Conservation (phyloP, 352 stramenopile species). For the Globisporangium ultimum region DNA sequence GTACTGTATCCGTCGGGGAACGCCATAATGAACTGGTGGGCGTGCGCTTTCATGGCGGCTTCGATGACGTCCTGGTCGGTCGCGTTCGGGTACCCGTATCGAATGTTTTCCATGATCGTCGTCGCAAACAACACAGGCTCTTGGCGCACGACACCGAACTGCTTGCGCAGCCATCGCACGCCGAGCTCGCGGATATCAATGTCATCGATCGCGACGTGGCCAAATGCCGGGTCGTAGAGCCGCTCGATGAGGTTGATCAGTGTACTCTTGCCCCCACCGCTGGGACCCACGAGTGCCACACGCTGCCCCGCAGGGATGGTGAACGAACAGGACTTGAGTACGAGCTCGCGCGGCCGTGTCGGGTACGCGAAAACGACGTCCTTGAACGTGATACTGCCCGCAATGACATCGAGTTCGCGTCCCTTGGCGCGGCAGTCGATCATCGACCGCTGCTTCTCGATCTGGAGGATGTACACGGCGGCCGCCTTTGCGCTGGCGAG, state of each 20-base stretch:
- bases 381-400: conserved; percentile 16
- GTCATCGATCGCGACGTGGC: conserved; percentile 18
- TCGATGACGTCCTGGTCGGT: conserved; percentile 9
- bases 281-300: conserved; percentile 20
- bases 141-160: conserved; percentile 90
- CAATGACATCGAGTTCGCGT: conserved; percentile 8
- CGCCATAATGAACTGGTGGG: conserved; percentile 55
- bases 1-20: conserved; percentile 86
- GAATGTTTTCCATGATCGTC: conserved; percentile 29
- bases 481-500: conserved; percentile 16
- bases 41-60: conserved; percentile 12
- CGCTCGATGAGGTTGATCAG: conserved; percentile 84
- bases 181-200: conserved; percentile 45
- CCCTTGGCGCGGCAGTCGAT: conserved; percentile 18
- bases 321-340: conserved; percentile 16
- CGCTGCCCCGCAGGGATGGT: conserved; percentile 32
- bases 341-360: conserved; percentile 31
- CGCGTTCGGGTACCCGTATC: conserved; percentile 4
- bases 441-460: conserved; percentile 17
- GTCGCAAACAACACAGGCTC: conserved; percentile 29
- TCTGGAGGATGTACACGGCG: conserved; percentile 20
- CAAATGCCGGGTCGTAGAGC: conserved; percentile 80
- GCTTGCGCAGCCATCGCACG: conserved; percentile 64
- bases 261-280: conserved; percentile 80
- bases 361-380: conserved; percentile 54